These are phyloP conservation scores for Delonix regia DNA, from an alignment of 306 rosid species.

Conservation along the genomic window DNA sequence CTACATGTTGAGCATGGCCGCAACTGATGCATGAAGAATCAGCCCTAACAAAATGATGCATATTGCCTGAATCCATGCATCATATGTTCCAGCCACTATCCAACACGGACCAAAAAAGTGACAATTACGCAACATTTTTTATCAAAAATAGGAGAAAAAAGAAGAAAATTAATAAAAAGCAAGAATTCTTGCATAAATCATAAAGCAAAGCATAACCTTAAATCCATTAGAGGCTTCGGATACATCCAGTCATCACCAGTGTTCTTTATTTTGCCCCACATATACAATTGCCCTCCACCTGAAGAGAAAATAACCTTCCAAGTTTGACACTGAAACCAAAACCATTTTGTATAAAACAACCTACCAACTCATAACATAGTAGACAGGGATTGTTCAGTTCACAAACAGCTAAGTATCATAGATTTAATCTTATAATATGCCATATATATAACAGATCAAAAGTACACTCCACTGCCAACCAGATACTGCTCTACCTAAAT, in stretches of 20 bases:
- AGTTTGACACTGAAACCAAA: conserved; percentile 5
- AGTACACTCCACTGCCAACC: background rate
- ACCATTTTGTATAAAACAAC: background rate
- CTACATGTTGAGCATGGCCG: conserved; percentile 98
- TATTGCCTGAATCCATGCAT: conserved; percentile 96
- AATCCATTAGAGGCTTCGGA: conserved; percentile 97
- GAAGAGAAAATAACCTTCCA: conserved; percentile 31
- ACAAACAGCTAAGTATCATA: too few relatives aligned
- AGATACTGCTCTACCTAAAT: background rate
- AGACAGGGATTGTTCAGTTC: too few relatives aligned
- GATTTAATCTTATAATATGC: background rate
- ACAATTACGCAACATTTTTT: conserved; percentile 26
- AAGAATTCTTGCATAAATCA: background rate
- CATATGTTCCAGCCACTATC: conserved; percentile 93
- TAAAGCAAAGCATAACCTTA: conserved; percentile 62
- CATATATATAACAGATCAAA: background rate
- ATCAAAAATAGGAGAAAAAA: background rate
- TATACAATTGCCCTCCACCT: conserved; percentile 96
- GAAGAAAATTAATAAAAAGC: conserved; percentile 1
- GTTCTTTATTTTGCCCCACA: conserved; percentile 95
- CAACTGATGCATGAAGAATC: conserved; percentile 97
- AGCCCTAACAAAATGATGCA: conserved; percentile 99
- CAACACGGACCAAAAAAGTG: conserved; percentile 7
- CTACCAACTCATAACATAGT: background rate
- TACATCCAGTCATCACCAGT: conserved; percentile 99